Evolutionary conservation across 345 rosid genomes (phyloP).

Genomic region (Arabis alpina): DNA sequence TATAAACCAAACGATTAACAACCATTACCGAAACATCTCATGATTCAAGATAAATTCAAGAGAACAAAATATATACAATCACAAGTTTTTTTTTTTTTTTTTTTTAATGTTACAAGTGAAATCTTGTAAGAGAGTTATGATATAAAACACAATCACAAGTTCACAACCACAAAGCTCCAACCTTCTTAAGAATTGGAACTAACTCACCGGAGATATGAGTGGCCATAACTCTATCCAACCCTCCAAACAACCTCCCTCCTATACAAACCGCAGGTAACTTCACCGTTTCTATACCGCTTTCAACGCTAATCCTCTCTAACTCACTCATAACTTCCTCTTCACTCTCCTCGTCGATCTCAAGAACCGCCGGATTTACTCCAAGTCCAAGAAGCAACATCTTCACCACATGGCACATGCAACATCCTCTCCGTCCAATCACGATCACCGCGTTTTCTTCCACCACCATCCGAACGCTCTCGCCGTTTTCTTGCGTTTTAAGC

Average conservation of each 20-base stretch:
- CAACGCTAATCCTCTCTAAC: slow-evolving; percentile 35
- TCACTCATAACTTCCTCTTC: slow-evolving; percentile 51
- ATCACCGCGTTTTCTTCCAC: slow-evolving; percentile 66
- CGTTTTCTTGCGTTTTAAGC: slow-evolving; percentile 24
- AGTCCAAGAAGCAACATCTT: slow-evolving; percentile 63
- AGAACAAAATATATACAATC: slow-evolving; percentile 9
- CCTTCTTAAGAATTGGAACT: slow-evolving; percentile 80
- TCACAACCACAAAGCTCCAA: slow-evolving; percentile 86
- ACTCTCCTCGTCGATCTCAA: slow-evolving; percentile 62
- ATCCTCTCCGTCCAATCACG: slow-evolving; percentile 65
- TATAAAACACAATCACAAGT: too few species aligned
- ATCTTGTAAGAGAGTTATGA: too few species aligned
- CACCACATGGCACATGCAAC: slow-evolving; percentile 83
- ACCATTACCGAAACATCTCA: too few species aligned
- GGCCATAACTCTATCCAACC: slow-evolving; percentile 79
- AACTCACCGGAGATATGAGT: slow-evolving; percentile 84
- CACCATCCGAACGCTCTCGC: slow-evolving; percentile 42
- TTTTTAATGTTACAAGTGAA: too few species aligned
- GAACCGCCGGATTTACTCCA: slow-evolving; percentile 74
- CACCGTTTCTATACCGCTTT: slow-evolving; percentile 34
- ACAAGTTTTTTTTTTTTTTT: too few species aligned
- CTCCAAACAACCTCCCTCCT: slow-evolving; percentile 86
- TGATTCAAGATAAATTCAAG: too few species aligned
- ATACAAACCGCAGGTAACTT: slow-evolving; percentile 77
- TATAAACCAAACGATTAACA: too few species aligned